Evolutionary conservation across 108 stramenopile species (phyloP).

Genomic region (Cylindrotheca fusiformis): DNA sequence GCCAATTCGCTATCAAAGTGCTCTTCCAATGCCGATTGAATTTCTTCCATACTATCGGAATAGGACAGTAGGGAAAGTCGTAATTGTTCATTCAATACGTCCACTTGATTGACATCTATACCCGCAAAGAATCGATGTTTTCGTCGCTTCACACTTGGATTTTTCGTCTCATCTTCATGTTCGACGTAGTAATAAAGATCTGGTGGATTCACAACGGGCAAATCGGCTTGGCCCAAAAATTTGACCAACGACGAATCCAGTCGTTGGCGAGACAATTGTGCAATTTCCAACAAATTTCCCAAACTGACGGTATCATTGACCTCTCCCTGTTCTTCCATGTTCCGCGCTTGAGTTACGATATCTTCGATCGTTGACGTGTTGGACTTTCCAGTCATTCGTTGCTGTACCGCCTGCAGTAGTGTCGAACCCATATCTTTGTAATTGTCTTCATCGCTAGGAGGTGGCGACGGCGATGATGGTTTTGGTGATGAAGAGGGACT

Average conservation of each 20-base stretch:
- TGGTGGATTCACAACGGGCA: conserved; percentile 15
- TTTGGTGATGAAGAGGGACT: not conserved
- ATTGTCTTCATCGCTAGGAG: conserved; percentile 3
- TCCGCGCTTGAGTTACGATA: conserved; percentile 19
- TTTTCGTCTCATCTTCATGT: conserved; percentile 64
- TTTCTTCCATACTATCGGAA: conserved; percentile 55
- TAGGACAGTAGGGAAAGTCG: conserved; percentile 62
- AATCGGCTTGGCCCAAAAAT: conserved; percentile 13
- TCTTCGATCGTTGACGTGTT: conserved; percentile 13
- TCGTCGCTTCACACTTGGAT: conserved; percentile 79
- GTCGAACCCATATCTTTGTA: conserved; percentile 1
- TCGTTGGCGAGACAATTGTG: conserved; percentile 1
- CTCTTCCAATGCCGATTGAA: conserved; percentile 41
- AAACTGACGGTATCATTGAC: conserved; percentile 21
- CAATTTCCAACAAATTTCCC: conserved; percentile 18
- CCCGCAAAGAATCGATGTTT: conserved; percentile 62
- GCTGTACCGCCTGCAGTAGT: not conserved
- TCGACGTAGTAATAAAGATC: conserved; percentile 72
- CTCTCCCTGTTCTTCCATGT: conserved; percentile 25
- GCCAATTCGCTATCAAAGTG: conserved; percentile 44
- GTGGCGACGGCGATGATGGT: no score
- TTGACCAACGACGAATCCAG: conserved; percentile 7
- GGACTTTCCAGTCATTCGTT: not conserved
- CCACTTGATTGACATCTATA: conserved; percentile 51
- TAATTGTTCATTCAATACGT: conserved; percentile 65